Evolutionary conservation across 208 protist species (phyloP).

Genomic region (Wallacemonas sp.): DNA sequence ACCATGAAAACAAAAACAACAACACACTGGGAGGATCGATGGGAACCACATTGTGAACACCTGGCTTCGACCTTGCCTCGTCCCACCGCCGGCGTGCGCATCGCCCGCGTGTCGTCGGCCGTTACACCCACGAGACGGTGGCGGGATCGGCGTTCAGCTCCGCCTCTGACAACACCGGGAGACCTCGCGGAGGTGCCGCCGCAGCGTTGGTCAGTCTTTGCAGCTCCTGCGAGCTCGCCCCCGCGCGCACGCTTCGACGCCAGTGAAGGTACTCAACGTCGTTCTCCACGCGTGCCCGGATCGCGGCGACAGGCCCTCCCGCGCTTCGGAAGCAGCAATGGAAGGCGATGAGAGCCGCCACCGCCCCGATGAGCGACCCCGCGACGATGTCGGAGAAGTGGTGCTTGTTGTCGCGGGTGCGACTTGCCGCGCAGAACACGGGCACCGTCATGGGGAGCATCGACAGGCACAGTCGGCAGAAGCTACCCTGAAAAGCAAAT

Average conservation of each 20-base stretch:
- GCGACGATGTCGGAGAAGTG: constrained; percentile 84
- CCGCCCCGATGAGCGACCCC: constrained; percentile 68
- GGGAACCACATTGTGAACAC: too few relatives aligned
- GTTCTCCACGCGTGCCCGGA: constrained; percentile 26
- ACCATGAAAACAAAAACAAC: too few relatives aligned
- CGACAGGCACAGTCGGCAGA: constrained; percentile 52
- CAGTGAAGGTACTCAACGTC: constrained; percentile 40
- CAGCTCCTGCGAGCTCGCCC: background rate
- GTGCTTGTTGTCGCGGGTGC: constrained; percentile 86
- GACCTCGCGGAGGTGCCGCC: background rate
- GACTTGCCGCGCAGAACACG: constrained; percentile 67
- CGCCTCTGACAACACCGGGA: constrained; percentile 21
- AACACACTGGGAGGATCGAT: too few relatives aligned
- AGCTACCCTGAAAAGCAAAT: constrained; percentile 61
- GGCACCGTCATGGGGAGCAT: constrained; percentile 56
- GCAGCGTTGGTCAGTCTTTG: background rate
- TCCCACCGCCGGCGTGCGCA: too few relatives aligned
- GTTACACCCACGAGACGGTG: constrained; percentile 41
- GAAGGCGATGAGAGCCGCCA: constrained; percentile 39
- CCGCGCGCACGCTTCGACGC: background rate
- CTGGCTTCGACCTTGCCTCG: too few relatives aligned
- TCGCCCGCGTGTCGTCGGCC: background rate
- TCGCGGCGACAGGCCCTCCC: constrained; percentile 25
- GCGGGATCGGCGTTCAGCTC: constrained; percentile 38
- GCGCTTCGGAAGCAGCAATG: constrained; percentile 33